A percentile compares a stretch with the other conserved stretches of the same genome.
These are phyloP conservation scores for Vararia minispora DNA, from an alignment of 768 basidiomycete species.

Conservation along the genomic window DNA sequence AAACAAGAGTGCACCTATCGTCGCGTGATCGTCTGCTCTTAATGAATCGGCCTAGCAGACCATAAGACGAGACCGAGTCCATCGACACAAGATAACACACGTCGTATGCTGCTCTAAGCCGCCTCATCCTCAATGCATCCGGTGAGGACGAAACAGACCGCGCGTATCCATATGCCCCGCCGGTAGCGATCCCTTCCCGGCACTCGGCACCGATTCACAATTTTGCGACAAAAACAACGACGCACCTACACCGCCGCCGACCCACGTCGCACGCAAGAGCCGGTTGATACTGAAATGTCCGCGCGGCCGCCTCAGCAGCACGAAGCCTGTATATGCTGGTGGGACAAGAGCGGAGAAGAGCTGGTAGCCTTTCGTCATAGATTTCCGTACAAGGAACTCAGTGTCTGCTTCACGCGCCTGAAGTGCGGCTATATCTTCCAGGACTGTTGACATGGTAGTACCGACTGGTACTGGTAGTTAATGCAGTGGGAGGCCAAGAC, in stretches of 20 bases:
- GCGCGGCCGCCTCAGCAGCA: constrained; percentile 43
- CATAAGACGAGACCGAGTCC: constrained; percentile 1
- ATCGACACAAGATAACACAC: constrained; percentile 25
- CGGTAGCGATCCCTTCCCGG: constrained; percentile 32
- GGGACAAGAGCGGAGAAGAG: constrained; percentile 51
- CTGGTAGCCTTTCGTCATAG: constrained; percentile 61
- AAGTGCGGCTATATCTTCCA: no score
- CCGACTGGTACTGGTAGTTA: no score
- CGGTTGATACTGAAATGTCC: constrained; percentile 47
- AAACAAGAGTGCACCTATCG: constrained; percentile 57
- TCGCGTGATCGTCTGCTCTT: constrained; percentile 63
- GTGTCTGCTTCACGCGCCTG: constrained; percentile 45
- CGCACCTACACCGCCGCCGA: constrained; percentile 52
- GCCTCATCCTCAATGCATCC: constrained; percentile 35
- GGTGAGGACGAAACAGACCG: constrained; percentile 44
- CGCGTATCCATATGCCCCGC: constrained; percentile 49
- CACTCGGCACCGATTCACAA: background rate
- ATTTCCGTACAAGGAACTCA: constrained; percentile 54
- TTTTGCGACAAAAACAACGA: background rate
- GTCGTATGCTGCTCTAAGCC: constrained; percentile 46
- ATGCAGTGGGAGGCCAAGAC: no score
- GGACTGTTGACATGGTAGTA: no score
- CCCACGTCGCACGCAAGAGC: constrained; percentile 62
- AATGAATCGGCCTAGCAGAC: constrained; percentile 40
- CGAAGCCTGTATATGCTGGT: constrained; percentile 44